A percentile compares a stretch with the other conserved stretches of the same genome.
phyloP scores from a whole-genome alignment of 495 filamentous ascomycete genomes.

The Rostrohypoxylon terebratum region DNA sequence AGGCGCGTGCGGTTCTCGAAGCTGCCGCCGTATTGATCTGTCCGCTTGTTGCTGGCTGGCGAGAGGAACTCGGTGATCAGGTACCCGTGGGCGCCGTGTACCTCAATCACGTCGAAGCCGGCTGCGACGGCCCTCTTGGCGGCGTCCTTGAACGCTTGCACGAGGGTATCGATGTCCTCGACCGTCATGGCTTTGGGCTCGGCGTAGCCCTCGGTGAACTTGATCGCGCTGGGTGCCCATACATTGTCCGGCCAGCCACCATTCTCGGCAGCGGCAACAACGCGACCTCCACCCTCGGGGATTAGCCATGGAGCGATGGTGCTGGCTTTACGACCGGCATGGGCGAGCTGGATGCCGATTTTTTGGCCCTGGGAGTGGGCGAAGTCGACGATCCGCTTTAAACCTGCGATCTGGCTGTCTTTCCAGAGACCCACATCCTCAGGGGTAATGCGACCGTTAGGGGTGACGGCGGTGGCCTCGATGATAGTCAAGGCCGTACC shows the following conservation, averaged over 20 bases:
- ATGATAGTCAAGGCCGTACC: slow-evolving; percentile 74
- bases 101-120: slow-evolving; percentile 76
- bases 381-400: slow-evolving; percentile 71
- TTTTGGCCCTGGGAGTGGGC: slow-evolving; percentile 73
- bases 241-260: slow-evolving; percentile 78
- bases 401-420: slow-evolving; percentile 72
- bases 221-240: slow-evolving; percentile 59
- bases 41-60: slow-evolving; percentile 69
- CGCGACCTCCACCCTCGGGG: slow-evolving; percentile 26
- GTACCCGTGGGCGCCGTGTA: slow-evolving; percentile 74
- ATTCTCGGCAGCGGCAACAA: slow-evolving; percentile 61
- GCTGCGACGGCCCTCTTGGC: slow-evolving; percentile 71
- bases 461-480: slow-evolving; percentile 74
- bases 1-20: slow-evolving; percentile 66
- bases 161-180: slow-evolving; percentile 71
- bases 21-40: slow-evolving; percentile 67
- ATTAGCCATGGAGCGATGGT: slow-evolving; percentile 71
- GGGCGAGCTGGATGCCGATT: slow-evolving; percentile 77
- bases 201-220: slow-evolving; percentile 59
- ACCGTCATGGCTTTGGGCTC: slow-evolving; percentile 68
- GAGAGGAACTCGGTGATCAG: slow-evolving; percentile 72
- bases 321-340: slow-evolving; percentile 80
- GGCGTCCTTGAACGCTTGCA: slow-evolving; percentile 69
- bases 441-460: slow-evolving; percentile 78
- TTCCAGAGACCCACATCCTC: slow-evolving; percentile 78